A percentile compares a stretch with the other conserved stretches of the same genome.
Evolutionary conservation across 345 rosid species (phyloP).

Genomic region (Raphanus raphanistrum): DNA sequence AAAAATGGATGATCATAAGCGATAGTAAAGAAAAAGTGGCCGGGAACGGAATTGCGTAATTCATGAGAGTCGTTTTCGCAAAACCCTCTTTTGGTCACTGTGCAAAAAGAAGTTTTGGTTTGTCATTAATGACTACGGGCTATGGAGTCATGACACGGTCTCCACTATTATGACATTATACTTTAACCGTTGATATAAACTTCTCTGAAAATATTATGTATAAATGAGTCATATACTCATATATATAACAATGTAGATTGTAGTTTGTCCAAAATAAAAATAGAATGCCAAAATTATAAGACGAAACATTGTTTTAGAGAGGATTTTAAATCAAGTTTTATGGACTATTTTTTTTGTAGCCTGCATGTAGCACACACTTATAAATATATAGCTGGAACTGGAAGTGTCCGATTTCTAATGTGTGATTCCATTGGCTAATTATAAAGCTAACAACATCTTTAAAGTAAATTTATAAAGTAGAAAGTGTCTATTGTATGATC

Average conservation of each 20-base stretch:
- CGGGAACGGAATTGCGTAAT: slow-evolving; percentile 12
- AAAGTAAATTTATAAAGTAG: no score
- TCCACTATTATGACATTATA: slow-evolving; percentile 19
- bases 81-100: slow-evolving; percentile 15
- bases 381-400: no score
- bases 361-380: no score
- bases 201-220: neutral
- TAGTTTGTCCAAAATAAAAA: neutral
- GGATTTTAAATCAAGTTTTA: neutral
- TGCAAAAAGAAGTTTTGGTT: slow-evolving; percentile 20
- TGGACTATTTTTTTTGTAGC: no score
- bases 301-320: neutral
- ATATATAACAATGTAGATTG: neutral
- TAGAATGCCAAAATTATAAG: neutral
- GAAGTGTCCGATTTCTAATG: no score
- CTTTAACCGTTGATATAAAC: neutral
- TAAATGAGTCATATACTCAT: neutral
- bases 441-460: no score
- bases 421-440: no score
- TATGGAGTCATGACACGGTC: slow-evolving; percentile 17
- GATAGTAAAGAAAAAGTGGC: slow-evolving; percentile 5
- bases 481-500: neutral
- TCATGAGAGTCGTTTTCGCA: slow-evolving; percentile 18
- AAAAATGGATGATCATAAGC: slow-evolving; percentile 3
- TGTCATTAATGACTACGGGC: neutral